phyloP scores from a whole-genome alignment of 1,284 basidiomycete genomes.

The Stygiomarasmius scandens region DNA sequence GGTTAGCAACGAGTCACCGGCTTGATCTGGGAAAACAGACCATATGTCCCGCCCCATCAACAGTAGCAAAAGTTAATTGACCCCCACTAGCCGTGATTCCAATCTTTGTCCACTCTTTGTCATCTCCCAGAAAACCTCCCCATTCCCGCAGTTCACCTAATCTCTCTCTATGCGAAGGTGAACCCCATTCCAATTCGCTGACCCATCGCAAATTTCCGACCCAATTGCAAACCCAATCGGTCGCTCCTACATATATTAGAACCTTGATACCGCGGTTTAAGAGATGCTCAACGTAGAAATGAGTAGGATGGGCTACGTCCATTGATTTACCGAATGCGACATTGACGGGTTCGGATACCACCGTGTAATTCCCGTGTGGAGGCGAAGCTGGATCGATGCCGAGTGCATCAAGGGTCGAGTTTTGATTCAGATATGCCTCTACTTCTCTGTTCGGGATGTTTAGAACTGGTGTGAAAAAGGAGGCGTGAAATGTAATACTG shows the following conservation, averaged over 20 bases:
- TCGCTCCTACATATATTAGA: conserved; percentile 74
- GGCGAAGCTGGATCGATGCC: conserved; percentile 51
- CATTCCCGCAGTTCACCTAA: conserved; percentile 51
- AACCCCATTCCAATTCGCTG: conserved; percentile 57
- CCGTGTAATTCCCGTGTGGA: conserved; percentile 49
- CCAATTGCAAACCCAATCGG: conserved; percentile 81
- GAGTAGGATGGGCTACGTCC: conserved; percentile 47
- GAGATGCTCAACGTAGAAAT: conserved; percentile 66
- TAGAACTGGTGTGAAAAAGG: background rate
- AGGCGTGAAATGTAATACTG: conserved; percentile 32
- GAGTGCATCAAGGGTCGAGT: conserved; percentile 52
- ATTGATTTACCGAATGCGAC: conserved; percentile 39
- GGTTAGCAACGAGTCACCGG: no score
- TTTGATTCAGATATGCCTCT: conserved; percentile 54
- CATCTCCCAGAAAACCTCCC: conserved; percentile 37
- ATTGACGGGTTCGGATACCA: conserved; percentile 47
- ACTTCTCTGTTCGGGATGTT: conserved; percentile 43
- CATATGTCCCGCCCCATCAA: conserved; percentile 57
- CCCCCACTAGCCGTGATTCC: conserved; percentile 43
- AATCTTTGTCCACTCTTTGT: conserved; percentile 45
- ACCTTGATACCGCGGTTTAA: conserved; percentile 76
- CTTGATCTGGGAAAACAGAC: conserved; percentile 40
- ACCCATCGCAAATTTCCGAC: conserved; percentile 72
- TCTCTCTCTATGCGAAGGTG: conserved; percentile 25
- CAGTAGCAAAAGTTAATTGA: conserved; percentile 56